phyloP scores from a whole-genome alignment of 106 monocot genomes.

The Triglochin maritima region DNA sequence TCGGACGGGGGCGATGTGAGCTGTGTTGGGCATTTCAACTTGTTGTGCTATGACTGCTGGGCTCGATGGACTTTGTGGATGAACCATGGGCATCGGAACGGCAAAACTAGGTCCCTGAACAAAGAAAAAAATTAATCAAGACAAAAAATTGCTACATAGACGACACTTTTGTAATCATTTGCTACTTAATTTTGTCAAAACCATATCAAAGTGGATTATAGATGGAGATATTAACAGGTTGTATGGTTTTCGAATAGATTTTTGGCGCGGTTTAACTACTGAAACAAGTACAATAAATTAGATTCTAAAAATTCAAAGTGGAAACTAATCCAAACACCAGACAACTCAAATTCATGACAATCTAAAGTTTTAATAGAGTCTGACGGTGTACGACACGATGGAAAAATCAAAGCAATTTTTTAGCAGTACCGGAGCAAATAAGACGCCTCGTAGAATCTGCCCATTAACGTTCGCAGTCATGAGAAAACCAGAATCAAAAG shows the following conservation, averaged over 20 bases:
- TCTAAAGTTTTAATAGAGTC: background rate
- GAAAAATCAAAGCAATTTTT: background rate
- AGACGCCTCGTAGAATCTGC: constrained; percentile 74
- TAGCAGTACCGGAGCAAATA: constrained; percentile 64
- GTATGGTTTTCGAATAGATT: too few species aligned
- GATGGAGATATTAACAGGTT: too few species aligned
- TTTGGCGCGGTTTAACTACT: too few species aligned
- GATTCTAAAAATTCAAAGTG: background rate
- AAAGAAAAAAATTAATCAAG: background rate
- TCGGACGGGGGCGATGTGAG: constrained; percentile 31
- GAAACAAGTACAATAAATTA: too few species aligned
- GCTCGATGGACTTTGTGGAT: constrained; percentile 12
- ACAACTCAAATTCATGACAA: background rate
- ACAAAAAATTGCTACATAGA: background rate
- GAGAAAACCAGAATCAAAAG: constrained; percentile 87
- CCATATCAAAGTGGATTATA: too few species aligned
- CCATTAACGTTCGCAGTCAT: constrained; percentile 94
- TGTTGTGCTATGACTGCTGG: constrained; percentile 1
- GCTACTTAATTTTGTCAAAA: too few species aligned
- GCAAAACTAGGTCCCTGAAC: constrained; percentile 37
- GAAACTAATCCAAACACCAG: background rate
- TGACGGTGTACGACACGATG: background rate
- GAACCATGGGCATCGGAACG: constrained; percentile 26
- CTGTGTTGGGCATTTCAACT: constrained; percentile 4
- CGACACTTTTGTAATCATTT: too few species aligned